Evolutionary conservation across 1,139 yeast species (phyloP).

Genomic region (Meyerozyma sp.): DNA sequence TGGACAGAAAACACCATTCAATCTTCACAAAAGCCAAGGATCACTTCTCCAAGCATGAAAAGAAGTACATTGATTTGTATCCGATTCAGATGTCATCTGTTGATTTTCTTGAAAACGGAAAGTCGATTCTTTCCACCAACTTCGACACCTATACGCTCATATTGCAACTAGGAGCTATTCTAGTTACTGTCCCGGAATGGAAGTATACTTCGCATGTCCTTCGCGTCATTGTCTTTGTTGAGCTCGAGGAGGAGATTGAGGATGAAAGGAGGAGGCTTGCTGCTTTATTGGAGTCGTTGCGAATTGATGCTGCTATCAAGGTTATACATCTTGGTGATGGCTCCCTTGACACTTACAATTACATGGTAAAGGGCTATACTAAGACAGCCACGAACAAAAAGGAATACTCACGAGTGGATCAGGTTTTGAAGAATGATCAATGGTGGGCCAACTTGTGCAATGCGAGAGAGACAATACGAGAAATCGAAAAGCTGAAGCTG

Average conservation of each 20-base stretch:
- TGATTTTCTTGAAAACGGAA: constrained; percentile 58
- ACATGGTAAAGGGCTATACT: constrained; percentile 62
- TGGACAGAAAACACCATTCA: constrained; percentile 13
- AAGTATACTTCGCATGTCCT: constrained; percentile 58
- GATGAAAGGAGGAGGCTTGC: constrained; percentile 63
- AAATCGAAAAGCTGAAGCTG: constrained; percentile 24
- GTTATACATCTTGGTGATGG: constrained; percentile 66
- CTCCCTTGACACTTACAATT: constrained; percentile 60
- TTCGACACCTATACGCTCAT: constrained; percentile 93
- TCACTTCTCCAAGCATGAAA: constrained; percentile 16
- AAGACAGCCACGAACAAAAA: constrained; percentile 22
- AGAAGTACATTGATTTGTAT: constrained; percentile 73
- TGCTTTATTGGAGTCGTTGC: constrained; percentile 61
- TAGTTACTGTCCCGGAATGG: constrained; percentile 93
- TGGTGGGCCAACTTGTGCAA: constrained; percentile 67
- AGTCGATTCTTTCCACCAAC: constrained; percentile 73
- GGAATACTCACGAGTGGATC: constrained; percentile 28
- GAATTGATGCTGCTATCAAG: constrained; percentile 75
- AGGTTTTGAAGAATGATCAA: constrained; percentile 31
- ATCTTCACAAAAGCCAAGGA: constrained; percentile 15
- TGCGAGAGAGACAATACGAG: constrained; percentile 44
- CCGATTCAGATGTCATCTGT: constrained; percentile 96
- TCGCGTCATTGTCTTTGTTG: constrained; percentile 88
- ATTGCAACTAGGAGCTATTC: constrained; percentile 85
- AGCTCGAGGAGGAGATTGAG: constrained; percentile 58